These are phyloP conservation scores for Pelargonium myrrhifolium DNA, from an alignment of 441 rosid genomes.

Conservation along the genomic window DNA sequence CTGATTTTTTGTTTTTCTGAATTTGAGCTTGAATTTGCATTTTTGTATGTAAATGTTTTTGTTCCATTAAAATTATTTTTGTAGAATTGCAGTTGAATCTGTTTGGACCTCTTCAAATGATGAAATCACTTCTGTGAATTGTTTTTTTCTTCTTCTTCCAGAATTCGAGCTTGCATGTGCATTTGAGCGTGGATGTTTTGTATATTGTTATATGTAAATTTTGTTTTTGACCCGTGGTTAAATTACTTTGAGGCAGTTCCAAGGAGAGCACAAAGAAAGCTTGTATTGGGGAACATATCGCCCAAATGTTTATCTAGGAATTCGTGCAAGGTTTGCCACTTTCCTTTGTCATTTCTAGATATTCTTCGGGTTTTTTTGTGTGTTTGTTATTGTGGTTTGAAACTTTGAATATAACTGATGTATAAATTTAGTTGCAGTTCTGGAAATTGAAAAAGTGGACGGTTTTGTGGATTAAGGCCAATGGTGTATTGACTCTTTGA, in stretches of 20 bases:
- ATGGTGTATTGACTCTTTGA: neutral
- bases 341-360: neutral
- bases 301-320: slow-evolving; percentile 83
- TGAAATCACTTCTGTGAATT: neutral
- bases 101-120: neutral
- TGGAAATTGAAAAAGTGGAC: neutral
- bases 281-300: slow-evolving; percentile 98
- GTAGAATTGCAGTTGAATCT: neutral
- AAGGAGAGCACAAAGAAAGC: slow-evolving; percentile 85
- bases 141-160: neutral
- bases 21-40: neutral
- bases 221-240: slow-evolving; percentile 1
- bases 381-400: neutral
- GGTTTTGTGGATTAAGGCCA: neutral
- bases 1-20: neutral
- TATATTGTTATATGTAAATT: neutral
- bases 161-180: neutral
- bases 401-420: neutral
- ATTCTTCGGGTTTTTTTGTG: neutral
- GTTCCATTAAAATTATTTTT: neutral
- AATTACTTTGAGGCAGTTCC: slow-evolving; percentile 45
- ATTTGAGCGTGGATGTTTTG: slow-evolving; percentile 7
- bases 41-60: neutral
- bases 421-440: neutral
- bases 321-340: slow-evolving; percentile 66